Conservation (phyloP, 345 rosid species). For the Eucalyptus curtisii region DNA sequence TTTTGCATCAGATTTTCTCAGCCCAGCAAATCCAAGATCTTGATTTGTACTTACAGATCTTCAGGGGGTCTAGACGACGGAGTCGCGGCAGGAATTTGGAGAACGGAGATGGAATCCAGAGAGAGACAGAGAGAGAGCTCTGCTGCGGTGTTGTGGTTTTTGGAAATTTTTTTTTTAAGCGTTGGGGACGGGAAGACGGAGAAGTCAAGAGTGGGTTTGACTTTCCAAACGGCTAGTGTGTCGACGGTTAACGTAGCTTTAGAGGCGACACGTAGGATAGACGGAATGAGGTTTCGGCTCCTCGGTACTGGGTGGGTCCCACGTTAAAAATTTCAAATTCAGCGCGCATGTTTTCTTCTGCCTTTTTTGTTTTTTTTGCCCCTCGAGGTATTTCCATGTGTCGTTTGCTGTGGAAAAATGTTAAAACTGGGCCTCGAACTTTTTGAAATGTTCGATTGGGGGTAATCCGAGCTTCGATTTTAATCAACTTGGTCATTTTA, state of each 20-base stretch:
- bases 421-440: background rate
- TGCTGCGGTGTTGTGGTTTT: background rate
- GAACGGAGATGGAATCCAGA: background rate
- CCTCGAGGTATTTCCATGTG: background rate
- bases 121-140: background rate
- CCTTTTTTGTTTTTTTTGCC: background rate
- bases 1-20: background rate
- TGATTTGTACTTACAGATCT: background rate
- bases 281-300: background rate
- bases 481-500: background rate
- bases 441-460: background rate
- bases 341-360: background rate
- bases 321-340: background rate
- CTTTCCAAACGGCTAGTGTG: slow-evolving; percentile 17
- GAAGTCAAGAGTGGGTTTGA: background rate
- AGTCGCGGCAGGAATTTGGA: background rate
- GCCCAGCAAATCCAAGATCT: too few relatives aligned
- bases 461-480: background rate
- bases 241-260: background rate
- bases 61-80: background rate
- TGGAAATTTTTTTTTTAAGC: background rate
- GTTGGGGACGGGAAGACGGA: background rate
- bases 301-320: background rate
- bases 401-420: background rate
- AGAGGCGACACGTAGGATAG: background rate